phyloP scores from a whole-genome alignment of 257 asterid species.

The Orobanche coerulescens region DNA sequence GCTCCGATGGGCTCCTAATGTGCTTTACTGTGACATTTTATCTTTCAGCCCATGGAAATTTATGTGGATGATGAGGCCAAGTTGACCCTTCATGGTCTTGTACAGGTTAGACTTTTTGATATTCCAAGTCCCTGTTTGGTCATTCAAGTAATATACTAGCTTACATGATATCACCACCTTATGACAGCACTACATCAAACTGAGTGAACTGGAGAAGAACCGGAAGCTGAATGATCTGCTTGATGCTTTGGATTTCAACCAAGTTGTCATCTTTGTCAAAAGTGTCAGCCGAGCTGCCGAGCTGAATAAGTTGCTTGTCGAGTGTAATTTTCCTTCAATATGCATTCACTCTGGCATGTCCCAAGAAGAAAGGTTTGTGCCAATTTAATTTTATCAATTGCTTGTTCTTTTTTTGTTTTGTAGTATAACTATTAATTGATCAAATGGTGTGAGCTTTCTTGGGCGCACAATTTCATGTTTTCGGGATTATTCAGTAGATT shows the following conservation, averaged over 20 bases:
- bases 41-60: constrained; percentile 95
- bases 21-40: constrained; percentile 72
- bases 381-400: background rate
- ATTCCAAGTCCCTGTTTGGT: background rate
- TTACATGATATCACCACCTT: background rate
- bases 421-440: background rate
- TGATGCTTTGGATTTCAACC: constrained; percentile 88
- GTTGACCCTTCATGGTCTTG: constrained; percentile 94
- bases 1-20: constrained; percentile 64
- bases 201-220: constrained; percentile 80
- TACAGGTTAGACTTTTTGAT: constrained; percentile 50
- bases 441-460: background rate
- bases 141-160: background rate
- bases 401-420: background rate
- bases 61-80: constrained; percentile 93
- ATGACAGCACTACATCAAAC: constrained; percentile 85
- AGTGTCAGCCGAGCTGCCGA: constrained; percentile 89
- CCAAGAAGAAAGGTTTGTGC: constrained; percentile 80
- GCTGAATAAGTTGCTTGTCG: constrained; percentile 80
- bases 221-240: constrained; percentile 83
- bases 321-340: constrained; percentile 83
- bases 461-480: too few species aligned
- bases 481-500: too few species aligned
- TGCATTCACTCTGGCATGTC: constrained; percentile 97
- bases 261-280: constrained; percentile 84